These are phyloP conservation scores for Tetratostichococcus sp. DNA, from an alignment of 139 green algal genomes.

Conservation along the genomic window DNA sequence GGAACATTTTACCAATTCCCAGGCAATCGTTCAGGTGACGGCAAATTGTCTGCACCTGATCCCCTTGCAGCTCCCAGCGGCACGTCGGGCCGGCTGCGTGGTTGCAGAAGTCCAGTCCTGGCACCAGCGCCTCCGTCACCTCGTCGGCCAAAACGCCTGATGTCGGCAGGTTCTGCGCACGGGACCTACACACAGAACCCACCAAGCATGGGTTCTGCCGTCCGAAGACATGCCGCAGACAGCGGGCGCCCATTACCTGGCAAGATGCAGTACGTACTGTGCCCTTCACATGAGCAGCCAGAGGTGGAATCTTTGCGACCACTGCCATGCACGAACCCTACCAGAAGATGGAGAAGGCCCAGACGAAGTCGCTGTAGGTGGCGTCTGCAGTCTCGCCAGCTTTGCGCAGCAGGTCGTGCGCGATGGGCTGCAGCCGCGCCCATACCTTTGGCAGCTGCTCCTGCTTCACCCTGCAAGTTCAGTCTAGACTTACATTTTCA, in stretches of 20 bases:
- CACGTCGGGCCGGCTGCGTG: slow-evolving; percentile 41
- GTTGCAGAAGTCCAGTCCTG: slow-evolving; percentile 86
- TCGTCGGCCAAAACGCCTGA: too few species aligned
- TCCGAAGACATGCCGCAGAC: too few species aligned
- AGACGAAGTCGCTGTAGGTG: slow-evolving; percentile 63
- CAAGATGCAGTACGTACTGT: too few species aligned
- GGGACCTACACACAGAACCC: slow-evolving; percentile 17
- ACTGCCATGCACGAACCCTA: too few species aligned
- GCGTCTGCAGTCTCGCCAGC: slow-evolving; percentile 13
- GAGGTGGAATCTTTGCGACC: too few species aligned
- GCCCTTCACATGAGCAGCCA: too few species aligned
- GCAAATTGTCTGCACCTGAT: not conserved
- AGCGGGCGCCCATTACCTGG: too few species aligned
- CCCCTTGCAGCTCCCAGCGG: slow-evolving; percentile 46
- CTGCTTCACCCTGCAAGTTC: slow-evolving; percentile 36
- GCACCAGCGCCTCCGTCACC: slow-evolving; percentile 66
- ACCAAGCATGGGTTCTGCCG: too few species aligned
- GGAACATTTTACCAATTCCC: not conserved
- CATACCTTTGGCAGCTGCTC: slow-evolving; percentile 19
- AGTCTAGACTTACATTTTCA: too few species aligned
- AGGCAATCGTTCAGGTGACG: too few species aligned
- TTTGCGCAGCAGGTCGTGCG: slow-evolving; percentile 16
- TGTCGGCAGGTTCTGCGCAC: slow-evolving; percentile 31
- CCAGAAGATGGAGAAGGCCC: slow-evolving; percentile 56
- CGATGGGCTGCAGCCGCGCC: slow-evolving; percentile 33